Evolutionary conservation across 495 filamentous ascomycete species (phyloP), one percentile per base, ranked within the genome.

Genomic region (Amphirosellinia nigrospora): DNA sequence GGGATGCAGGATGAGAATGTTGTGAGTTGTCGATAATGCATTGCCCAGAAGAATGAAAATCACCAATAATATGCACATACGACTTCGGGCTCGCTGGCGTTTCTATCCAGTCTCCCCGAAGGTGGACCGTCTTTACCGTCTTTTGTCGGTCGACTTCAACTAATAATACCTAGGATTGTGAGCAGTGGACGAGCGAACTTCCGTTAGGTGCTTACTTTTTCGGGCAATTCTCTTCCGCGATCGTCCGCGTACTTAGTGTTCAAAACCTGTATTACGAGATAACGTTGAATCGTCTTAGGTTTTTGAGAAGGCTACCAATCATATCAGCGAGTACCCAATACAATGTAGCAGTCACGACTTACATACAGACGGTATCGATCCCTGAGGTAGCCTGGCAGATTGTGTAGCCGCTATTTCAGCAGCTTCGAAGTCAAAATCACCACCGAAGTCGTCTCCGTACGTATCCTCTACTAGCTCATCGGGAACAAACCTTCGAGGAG

Each of bases 1-100:
- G 3, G 96, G 96, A 77, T 99, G 94, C 15, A 99, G 84, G 72
- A 99, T 95, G 45, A 99, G 81, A 82, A 97, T 91, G 73, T 97
- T 90, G 83, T 30, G 83, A 79, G 77, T 97, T 93, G 78, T 94
- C 90, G 66, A 90, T 80, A 62, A 97, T 84, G 70, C 93, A 86
- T 77, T 89, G 90, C 7, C 91, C 91, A 13, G 79, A 81, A 5
- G 82, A 70, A 64, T 90, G 82, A 73, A 97, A 96, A 23, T 87
- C 81, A n/a, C 94, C 94, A 66, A 97, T 91, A 64, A 97, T 79
- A 80, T 97, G 93, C 64, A 98, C 89, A 76, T 89, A 93, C 10
- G 92, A 89, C 46, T 90, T 91, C 52, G 86, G 84, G 36, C 83
- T 88, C 55, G 90, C 93, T 34, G 90, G 88, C 10, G 91, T 96